Base-by-base conservation (phyloP, 768 basidiomycete genomes). In the Auriculariales sp. region DNA sequence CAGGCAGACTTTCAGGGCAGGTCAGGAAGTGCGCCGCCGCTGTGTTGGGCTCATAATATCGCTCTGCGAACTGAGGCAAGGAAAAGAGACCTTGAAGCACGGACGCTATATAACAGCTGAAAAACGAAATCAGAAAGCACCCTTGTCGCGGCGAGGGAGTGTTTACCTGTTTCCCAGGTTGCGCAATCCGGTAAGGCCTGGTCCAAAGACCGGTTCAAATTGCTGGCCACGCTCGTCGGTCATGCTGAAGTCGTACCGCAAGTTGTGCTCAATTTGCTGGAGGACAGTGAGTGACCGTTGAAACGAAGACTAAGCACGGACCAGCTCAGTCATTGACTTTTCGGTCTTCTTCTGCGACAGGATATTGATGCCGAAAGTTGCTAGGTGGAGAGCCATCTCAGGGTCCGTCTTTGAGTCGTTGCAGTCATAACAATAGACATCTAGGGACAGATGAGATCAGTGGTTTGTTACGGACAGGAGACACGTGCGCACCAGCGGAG, bases 81-180 rank as follows among this genome's bases (percentile, higher is more conserved):
- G 90, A 70, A 68, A 95, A 94, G 1, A 97, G 55, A 0, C 79
- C 76, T 65, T 98, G 94, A 0, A 98, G 64, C 10, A 90, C 82
- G 0, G 92, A 95, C 1, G 93, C 89, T 81, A 99, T 94, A 68
- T 99, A 99, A 64, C 94, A 99, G 61, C 92, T 91, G 53, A 15
- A 34, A 11, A 12, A 39, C 29, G 48, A 25, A 3, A 33, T 45
- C n/a, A 49, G 54, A 6, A 56, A 27, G 15, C 7, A 15, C 11
- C 15, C 15, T 17, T 28, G 15, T 5, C 2, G 2, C 24, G 5
- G 22, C 31, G n/a, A 22, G 12, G 36, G 30, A 17, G 0, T 4
- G 36, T 67, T 29, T 31, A 77, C 79, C 84, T 91, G 64, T 98
- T 98, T 1, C 94, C 95, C 2, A 99, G 75, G 62, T 99, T 98